A percentile compares a stretch with the other conserved stretches of the same genome.
These are phyloP conservation scores for Ophidiomyces ophidiicola DNA, from an alignment of 2,329 filamentous ascomycete species.

Conservation along the genomic window DNA sequence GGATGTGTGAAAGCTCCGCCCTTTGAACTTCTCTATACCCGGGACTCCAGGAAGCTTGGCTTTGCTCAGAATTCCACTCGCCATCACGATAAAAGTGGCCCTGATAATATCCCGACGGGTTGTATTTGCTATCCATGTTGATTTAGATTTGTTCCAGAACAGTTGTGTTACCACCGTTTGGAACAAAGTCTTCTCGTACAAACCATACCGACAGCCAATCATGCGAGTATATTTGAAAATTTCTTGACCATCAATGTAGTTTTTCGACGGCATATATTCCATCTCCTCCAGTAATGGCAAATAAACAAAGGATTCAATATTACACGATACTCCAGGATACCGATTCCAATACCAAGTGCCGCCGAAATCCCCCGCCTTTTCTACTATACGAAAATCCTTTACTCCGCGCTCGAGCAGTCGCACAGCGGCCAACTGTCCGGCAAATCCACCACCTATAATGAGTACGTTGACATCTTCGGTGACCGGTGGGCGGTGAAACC, in stretches of 20 bases:
- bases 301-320: conserved; percentile 50
- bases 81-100: conserved; percentile 31
- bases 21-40: conserved; percentile 29
- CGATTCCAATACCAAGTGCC: conserved; percentile 40
- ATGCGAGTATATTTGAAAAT: conserved; percentile 37
- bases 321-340: conserved; percentile 42
- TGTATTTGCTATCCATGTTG: conserved; percentile 24
- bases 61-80: conserved; percentile 33
- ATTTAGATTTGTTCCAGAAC: conserved; percentile 37
- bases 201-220: conserved; percentile 35
- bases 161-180: conserved; percentile 34
- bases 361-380: conserved; percentile 37
- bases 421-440: conserved; percentile 30
- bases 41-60: conserved; percentile 36
- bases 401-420: conserved; percentile 29
- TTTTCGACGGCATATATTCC: conserved; percentile 45
- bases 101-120: conserved; percentile 20
- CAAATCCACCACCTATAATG: conserved; percentile 37
- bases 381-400: conserved; percentile 26
- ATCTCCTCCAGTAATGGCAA: conserved; percentile 50
- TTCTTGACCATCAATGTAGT: conserved; percentile 37
- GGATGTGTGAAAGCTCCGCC: conserved; percentile 34
- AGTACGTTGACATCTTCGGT: conserved; percentile 15
- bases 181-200: conserved; percentile 37
- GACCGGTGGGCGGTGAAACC: conserved; percentile 2